Base-by-base conservation (phyloP, 495 filamentous ascomycete species). In the Clavariopsis aquatica region DNA sequence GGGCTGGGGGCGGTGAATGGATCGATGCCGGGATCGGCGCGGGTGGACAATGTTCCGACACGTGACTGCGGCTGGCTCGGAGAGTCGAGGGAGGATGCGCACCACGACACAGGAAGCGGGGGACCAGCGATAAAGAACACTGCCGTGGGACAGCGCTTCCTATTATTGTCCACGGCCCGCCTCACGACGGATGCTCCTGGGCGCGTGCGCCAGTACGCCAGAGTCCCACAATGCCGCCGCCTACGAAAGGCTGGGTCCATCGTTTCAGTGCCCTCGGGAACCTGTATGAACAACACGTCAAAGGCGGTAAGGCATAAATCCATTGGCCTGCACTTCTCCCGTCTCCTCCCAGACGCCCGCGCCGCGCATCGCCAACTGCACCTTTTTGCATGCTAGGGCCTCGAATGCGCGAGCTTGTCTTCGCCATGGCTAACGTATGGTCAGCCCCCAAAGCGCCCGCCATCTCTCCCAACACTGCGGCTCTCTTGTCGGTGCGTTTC, bases 401-500 rank as follows among this genome's bases (percentile, higher is more conserved):
- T 64, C 71, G 29, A 26, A 52, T 52, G 5, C 46, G 26, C 17
- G 31, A 46, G 27, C 29, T 43, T 43, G 47, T n/a, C 49, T 31
- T 20, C 29, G 51, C 13, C 57, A 46, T 59, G 52, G 49, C 64
- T 66, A 59, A 69, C 58, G 31, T 64, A 56, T 64, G 57, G 56
- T 46, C 59, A 69, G 69, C 57, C 49, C 69, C 74, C 57, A 65
- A 76, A 57, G 65, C 65, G 62, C 83, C 83, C 26, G 75, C 79
- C 38, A 75, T 86, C 47, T 80, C 83, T 58, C 73, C 75, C 59
- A 72, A 69, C 49, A 76, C 77, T 54, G 80, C 81, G 61, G 78
- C 76, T 56, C 52, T 76, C n/a, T 71, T 84, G 52, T 86, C 83
- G 62, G 82, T 85, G 79, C 59, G 81, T 76, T 51, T 60, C 64